A percentile compares a stretch with the other conserved stretches of the same genome.
Conservation (phyloP, 1,284 basidiomycete genomes). For the Tilletia horrida region DNA sequence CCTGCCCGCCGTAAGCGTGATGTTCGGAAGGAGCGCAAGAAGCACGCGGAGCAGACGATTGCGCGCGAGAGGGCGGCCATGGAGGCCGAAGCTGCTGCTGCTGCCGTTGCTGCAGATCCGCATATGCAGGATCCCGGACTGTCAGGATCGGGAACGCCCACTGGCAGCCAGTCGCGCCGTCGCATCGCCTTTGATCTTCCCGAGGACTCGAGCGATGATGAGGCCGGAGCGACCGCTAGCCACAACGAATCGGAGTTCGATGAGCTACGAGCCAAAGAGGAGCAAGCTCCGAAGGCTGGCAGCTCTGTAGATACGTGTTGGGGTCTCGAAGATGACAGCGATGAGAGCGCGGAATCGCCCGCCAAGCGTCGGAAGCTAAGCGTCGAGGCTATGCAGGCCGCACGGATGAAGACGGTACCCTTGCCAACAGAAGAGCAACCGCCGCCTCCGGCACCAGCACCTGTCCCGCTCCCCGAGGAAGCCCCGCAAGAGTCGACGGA, state of each 20-base stretch:
- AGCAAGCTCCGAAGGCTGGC: background rate
- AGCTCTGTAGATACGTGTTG: background rate
- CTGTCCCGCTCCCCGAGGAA: background rate
- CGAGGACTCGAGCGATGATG: background rate
- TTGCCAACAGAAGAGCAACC: background rate
- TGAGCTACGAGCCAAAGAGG: background rate
- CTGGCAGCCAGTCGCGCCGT: conserved; percentile 1
- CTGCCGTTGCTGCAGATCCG: background rate
- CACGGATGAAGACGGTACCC: background rate
- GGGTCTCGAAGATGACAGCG: background rate
- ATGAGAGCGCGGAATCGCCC: conserved; percentile 8
- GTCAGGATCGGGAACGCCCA: background rate
- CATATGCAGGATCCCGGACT: background rate
- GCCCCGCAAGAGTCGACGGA: background rate
- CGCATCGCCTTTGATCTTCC: background rate
- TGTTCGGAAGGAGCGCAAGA: conserved; percentile 14
- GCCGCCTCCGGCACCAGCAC: background rate
- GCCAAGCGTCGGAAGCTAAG: background rate
- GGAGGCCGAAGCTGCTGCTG: conserved; percentile 4
- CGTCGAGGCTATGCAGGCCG: background rate
- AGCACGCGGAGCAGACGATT: conserved; percentile 12
- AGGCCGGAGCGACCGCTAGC: background rate
- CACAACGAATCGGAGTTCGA: background rate
- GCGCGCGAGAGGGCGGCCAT: conserved; percentile 2
- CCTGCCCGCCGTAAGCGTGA: background rate